Conservation (phyloP, 1,139 yeast species). For the Yamadazyma sp. region DNA sequence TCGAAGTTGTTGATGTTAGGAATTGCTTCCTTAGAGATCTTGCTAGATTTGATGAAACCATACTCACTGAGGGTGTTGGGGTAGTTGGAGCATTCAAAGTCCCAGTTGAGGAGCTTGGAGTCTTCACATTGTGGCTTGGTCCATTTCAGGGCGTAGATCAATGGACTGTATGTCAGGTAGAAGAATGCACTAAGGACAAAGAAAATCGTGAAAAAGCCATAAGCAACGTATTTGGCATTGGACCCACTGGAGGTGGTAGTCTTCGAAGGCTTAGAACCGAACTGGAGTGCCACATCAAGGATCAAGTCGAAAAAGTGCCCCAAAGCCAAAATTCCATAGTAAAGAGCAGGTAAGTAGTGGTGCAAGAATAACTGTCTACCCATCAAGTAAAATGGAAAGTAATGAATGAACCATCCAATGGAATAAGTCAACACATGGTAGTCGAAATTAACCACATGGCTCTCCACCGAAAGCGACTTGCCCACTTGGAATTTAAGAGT, state of each 20-base stretch:
- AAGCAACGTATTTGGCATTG: conserved; percentile 34
- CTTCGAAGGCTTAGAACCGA: conserved; percentile 28
- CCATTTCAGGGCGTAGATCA: conserved; percentile 84
- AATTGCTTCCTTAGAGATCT: conserved; percentile 10
- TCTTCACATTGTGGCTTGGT: conserved; percentile 63
- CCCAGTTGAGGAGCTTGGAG: conserved; percentile 74
- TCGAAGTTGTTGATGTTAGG: conserved; percentile 15
- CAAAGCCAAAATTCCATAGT: conserved; percentile 81
- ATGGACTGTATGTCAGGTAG: conserved; percentile 66
- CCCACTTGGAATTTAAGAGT: conserved; percentile 80
- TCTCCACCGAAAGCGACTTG: conserved; percentile 43
- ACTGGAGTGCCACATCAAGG: conserved; percentile 20
- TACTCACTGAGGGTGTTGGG: conserved; percentile 32
- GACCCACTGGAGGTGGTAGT: conserved; percentile 21
- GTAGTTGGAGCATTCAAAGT: conserved; percentile 74
- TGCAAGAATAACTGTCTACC: conserved; percentile 91
- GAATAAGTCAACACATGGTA: conserved; percentile 65
- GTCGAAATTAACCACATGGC: conserved; percentile 69
- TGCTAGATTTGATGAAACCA: conserved; percentile 14
- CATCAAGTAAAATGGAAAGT: conserved; percentile 87
- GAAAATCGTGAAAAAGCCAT: conserved; percentile 46
- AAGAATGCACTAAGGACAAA: conserved; percentile 52
- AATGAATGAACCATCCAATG: conserved; percentile 83
- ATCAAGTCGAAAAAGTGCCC: conserved; percentile 80
- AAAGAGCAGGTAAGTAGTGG: conserved; percentile 88